Base-by-base conservation (phyloP, 2,329 filamentous ascomycete species). In the Calycina herbarum region DNA sequence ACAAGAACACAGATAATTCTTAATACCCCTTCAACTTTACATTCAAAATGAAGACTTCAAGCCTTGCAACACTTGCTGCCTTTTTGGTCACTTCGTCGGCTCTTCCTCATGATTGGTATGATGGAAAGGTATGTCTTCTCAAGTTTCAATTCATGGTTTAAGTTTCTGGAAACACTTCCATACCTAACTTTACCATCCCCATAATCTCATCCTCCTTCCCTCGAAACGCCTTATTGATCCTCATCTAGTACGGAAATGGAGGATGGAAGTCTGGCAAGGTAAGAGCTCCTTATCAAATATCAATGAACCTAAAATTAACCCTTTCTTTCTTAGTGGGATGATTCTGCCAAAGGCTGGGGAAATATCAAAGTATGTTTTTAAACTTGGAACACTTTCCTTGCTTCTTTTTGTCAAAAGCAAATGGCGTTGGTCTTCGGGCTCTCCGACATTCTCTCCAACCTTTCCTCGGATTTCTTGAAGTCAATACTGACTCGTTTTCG, bases 1-100 rank as follows among this genome's bases (percentile, higher is more conserved):
- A 27, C 20, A 29, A 60, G 40, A 13, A 60, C 35, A 42, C 20
- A 17, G 20, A 60, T 27, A 60, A 4, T n/a, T 59, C 57, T 40
- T 40, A 35, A 7, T 27, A 29, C 11, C 27, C n/a, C 8, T 27
- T 17, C 38, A 29, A 60, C 8, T 15, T 8, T n/a, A 38, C 27
- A 58, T 29, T 58, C 48, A 54, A 54, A 27, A 54, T 54, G 48
- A 24, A 54, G 48, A 54, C 48, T 54, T 54, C 48, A 24, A 27
- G 11, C 48, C 20, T 54, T 27, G 56, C 56, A 35, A 33, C 15
- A 5, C 13, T 58, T 38, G 29, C 33, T n/a, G 13, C 29, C 29
- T 33, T 33, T 33, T 24, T 58, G 29, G 33, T 29, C 7, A 58
- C 48, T n/a, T 33, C 58, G 0, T 42, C 31, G n/a, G 31, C 35